Evolutionary conservation across 2,329 filamentous ascomycete genomes (phyloP).

Genomic region (Incumbomyces lentus): DNA sequence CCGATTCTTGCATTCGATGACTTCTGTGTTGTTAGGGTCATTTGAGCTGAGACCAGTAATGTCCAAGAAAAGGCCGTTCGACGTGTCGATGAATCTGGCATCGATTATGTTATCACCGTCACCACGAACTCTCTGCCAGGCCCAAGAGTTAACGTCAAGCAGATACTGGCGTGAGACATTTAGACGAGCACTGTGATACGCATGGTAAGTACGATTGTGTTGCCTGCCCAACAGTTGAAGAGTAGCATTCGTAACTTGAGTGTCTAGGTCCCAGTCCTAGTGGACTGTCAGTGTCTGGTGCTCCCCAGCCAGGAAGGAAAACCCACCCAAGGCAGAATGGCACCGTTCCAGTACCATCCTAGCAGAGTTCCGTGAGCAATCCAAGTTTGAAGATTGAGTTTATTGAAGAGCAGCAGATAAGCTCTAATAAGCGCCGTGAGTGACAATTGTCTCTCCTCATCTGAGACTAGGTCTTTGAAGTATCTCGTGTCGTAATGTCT

Average conservation of each 20-base stretch:
- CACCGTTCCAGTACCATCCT: constrained; percentile 79
- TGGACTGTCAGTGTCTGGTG: constrained; percentile 24
- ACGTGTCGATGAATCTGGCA: constrained; percentile 68
- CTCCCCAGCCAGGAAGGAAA: no score
- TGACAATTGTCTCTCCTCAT: constrained; percentile 55
- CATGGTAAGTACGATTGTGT: constrained; percentile 57
- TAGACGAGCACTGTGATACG: constrained; percentile 31
- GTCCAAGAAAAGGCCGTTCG: constrained; percentile 71
- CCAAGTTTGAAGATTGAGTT: constrained; percentile 66
- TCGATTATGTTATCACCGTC: constrained; percentile 72
- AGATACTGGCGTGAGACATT: constrained; percentile 49
- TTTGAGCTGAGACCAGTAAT: constrained; percentile 68
- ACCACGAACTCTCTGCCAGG: constrained; percentile 49
- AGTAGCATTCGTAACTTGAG: constrained; percentile 54
- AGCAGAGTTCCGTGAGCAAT: constrained; percentile 74
- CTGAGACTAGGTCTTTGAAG: constrained; percentile 53
- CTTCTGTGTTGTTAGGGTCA: constrained; percentile 45
- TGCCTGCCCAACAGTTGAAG: constrained; percentile 54
- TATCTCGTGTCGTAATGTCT: constrained; percentile 67
- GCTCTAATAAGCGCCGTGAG: constrained; percentile 62
- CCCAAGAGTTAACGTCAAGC: constrained; percentile 67
- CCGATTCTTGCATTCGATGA: constrained; percentile 71
- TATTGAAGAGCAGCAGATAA: constrained; percentile 58
- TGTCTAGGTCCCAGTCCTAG: constrained; percentile 67
- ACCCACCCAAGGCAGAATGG: constrained; percentile 11